Percentiles rank a stretch among this genome's conserved stretches.
These are phyloP conservation scores for Nectriaceae sp. DNA, from an alignment of 2,329 filamentous ascomycete species.

Conservation along the genomic window DNA sequence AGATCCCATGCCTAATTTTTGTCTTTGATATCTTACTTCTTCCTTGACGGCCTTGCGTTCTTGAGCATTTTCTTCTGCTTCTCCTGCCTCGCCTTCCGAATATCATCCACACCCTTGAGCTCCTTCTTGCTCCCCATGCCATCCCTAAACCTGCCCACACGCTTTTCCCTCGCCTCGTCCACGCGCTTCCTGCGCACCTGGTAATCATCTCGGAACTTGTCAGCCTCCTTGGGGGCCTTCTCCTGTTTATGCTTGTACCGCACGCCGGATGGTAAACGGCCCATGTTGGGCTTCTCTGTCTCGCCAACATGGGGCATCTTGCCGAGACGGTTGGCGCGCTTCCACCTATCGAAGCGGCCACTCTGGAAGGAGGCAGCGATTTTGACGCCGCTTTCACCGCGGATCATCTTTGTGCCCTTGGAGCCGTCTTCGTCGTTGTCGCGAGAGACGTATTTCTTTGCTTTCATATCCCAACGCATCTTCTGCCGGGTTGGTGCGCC, in stretches of 20 bases:
- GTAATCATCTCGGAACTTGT: slow-evolving; percentile 91
- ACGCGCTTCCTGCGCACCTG: slow-evolving; percentile 88
- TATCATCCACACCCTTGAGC: slow-evolving; percentile 79
- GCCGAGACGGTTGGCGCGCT: slow-evolving; percentile 78
- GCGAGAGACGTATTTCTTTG: slow-evolving; percentile 89
- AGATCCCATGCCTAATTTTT: not conserved
- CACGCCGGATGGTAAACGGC: slow-evolving; percentile 34
- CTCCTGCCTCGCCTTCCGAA: slow-evolving; percentile 77
- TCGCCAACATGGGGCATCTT: slow-evolving; percentile 83
- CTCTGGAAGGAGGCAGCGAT: slow-evolving; percentile 92
- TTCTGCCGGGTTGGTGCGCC: slow-evolving; percentile 72
- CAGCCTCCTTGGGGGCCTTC: slow-evolving; percentile 87
- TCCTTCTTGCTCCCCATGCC: slow-evolving; percentile 74
- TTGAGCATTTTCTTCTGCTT: slow-evolving; percentile 80
- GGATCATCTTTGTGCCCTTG: slow-evolving; percentile 70
- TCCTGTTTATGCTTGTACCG: slow-evolving; percentile 86
- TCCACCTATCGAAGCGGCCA: slow-evolving; percentile 92
- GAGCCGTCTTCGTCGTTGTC: slow-evolving; percentile 94
- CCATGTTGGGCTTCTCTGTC: slow-evolving; percentile 56
- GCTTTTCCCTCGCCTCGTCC: slow-evolving; percentile 82
- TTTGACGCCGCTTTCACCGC: slow-evolving; percentile 91
- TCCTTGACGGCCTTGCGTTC: slow-evolving; percentile 80
- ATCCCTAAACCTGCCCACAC: slow-evolving; percentile 72
- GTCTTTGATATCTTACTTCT: slow-evolving; percentile 31
- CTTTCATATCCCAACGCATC: slow-evolving; percentile 97